These are phyloP conservation scores for Gossypium thurberi DNA, from an alignment of 345 rosid species.

Conservation along the genomic window DNA sequence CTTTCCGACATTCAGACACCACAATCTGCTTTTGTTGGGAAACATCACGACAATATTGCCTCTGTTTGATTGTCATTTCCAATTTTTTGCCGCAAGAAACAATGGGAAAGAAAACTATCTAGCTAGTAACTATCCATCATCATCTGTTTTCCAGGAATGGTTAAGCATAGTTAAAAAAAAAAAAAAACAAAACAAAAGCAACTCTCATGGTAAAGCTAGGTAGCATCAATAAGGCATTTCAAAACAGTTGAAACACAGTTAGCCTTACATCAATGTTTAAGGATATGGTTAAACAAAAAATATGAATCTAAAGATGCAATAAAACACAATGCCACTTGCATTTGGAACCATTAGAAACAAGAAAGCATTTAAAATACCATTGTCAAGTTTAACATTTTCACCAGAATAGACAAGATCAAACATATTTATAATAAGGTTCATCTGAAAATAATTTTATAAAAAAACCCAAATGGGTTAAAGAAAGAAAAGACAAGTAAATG, in stretches of 20 bases:
- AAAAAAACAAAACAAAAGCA: not conserved
- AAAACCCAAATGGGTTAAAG: not conserved
- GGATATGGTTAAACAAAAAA: not conserved
- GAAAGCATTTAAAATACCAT: not conserved
- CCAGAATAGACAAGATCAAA: not conserved
- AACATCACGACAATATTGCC: slow-evolving; percentile 6
- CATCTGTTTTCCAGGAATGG: slow-evolving; percentile 3
- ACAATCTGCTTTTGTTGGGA: slow-evolving; percentile 4
- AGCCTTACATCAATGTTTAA: not conserved
- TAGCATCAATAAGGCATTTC: not conserved
- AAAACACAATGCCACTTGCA: not conserved
- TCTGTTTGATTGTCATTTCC: slow-evolving; percentile 14
- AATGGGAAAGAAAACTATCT: not conserved
- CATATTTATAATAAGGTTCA: not conserved
- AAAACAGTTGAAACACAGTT: not conserved
- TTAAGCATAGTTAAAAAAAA: not conserved
- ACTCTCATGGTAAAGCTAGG: too few species aligned
- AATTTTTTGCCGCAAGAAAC: not conserved
- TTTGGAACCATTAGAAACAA: not conserved
- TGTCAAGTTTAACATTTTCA: not conserved
- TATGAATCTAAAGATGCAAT: not conserved
- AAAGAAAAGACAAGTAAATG: not conserved
- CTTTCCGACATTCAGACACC: not conserved
- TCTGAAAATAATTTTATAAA: not conserved
- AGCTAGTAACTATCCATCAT: not conserved